A percentile compares a stretch with the other conserved stretches of the same genome.
These are phyloP conservation scores for Teunomyces kruisii DNA, from an alignment of 805 yeast species.

Conservation along the genomic window DNA sequence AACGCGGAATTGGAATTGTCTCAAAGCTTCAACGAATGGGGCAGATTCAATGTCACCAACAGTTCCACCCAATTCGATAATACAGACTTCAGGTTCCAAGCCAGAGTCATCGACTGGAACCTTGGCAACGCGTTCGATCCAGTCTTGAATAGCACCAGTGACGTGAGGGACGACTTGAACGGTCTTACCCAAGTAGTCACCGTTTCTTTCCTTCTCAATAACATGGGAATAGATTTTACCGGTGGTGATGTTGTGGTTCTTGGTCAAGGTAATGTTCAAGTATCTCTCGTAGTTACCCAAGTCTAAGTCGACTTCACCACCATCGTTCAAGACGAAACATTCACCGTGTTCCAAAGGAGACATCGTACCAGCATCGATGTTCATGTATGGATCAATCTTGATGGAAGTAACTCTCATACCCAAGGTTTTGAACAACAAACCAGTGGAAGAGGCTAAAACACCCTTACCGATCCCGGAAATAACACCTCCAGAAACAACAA, in stretches of 20 bases:
- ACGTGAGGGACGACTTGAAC: constrained; percentile 99
- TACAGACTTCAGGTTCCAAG: constrained; percentile 91
- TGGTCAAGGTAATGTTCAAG: constrained; percentile 87
- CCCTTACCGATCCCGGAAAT: constrained; percentile 99
- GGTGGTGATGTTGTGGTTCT: constrained; percentile 95
- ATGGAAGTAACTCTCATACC: constrained; percentile 96
- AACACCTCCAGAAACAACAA: constrained; percentile 99
- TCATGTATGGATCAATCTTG: constrained; percentile 98
- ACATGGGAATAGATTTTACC: constrained; percentile 96
- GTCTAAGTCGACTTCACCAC: constrained; percentile 98
- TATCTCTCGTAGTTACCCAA: constrained; percentile 98
- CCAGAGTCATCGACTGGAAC: constrained; percentile 91
- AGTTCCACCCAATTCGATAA: constrained; percentile 97
- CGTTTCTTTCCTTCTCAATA: constrained; percentile 91
- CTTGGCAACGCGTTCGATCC: constrained; percentile 92
- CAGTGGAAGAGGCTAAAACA: constrained; percentile 96
- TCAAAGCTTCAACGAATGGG: constrained; percentile 96
- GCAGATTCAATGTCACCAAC: constrained; percentile 99
- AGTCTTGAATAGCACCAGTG: constrained; percentile 95
- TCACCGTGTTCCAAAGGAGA: constrained; percentile 99
- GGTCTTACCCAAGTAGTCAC: constrained; percentile 98
- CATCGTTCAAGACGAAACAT: constrained; percentile 95
- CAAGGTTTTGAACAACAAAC: constrained; percentile 86
- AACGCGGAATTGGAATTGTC: constrained; percentile 98
- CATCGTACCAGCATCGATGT: constrained; percentile 99